Evolutionary conservation across 805 yeast genomes (phyloP), one percentile per base, ranked within the genome.

Genomic region (Saccharomycopsis microspora): DNA sequence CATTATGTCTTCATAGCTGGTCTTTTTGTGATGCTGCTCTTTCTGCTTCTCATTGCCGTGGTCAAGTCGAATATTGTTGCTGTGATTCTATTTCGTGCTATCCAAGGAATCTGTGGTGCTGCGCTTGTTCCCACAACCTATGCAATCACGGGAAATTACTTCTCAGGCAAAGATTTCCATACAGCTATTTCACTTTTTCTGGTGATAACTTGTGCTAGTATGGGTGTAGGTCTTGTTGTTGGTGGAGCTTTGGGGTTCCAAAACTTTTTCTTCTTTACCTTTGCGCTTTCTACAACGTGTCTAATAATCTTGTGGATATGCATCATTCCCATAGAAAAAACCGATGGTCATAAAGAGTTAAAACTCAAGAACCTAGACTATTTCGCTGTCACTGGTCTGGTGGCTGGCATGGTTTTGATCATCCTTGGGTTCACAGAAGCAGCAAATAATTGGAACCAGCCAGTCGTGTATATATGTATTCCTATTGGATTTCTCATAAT

Each of bases 401-500:
- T 65, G 3, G 75, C 74, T 8, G 75, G 73, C 41, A 4, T 73
- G 65, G 44, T 62, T 62, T 52, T 60, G 28, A 35, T 49, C 28
- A 47, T 49, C 11, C n/a, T 46, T 39, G 53, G 53, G 30, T 41
- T 50, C 8, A 50, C 53, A 4, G 51, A 50, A 33, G 53, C 51
- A 28, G 43, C 43, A 5, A 27, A 36, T 5, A 32, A 32, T 3
- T 50, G 53, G 53, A 48, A 50, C 19, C 9, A 42, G 3, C 53
- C 53, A 32, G 41, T 40, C 30, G 45, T 39, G 9, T 50, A 50
- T 57, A 75, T 76, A 28, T 78, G 76, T 58, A 73, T 71, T 41
- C 73, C 85, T 4, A 62, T 80, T 36, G 82, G 84, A 1, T 74
- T 77, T 59, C 75, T 82, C 63, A 77, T 58, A 81, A 82, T 51